Conservation (phyloP, 2,329 filamentous ascomycete genomes). For the Cladorrhinum sp. region DNA sequence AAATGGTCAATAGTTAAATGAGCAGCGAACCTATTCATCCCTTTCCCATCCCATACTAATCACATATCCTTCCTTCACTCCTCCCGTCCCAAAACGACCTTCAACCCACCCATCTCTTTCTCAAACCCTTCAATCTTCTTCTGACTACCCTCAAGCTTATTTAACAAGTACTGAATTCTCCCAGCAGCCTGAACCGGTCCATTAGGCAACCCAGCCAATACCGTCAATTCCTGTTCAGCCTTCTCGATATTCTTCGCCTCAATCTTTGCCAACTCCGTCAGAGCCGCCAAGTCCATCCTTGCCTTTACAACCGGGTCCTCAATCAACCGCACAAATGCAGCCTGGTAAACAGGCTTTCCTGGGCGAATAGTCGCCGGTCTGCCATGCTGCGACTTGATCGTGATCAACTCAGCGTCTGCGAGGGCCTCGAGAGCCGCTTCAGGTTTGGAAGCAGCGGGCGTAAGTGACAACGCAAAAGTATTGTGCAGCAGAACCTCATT, state of each 20-base stretch:
- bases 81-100: slow-evolving; percentile 60
- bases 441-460: slow-evolving; percentile 52
- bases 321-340: slow-evolving; percentile 72
- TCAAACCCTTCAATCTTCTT: slow-evolving; percentile 71
- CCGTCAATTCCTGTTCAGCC: slow-evolving; percentile 70
- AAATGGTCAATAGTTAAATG: neutral
- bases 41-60: neutral
- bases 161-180: slow-evolving; percentile 68
- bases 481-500: slow-evolving; percentile 79
- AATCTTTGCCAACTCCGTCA: slow-evolving; percentile 66
- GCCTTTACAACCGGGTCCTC: slow-evolving; percentile 70
- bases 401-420: slow-evolving; percentile 81
- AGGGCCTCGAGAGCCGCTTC: slow-evolving; percentile 77
- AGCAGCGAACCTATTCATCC: neutral
- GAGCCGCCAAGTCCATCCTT: slow-evolving; percentile 67
- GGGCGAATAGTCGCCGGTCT: slow-evolving; percentile 74
- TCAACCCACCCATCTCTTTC: slow-evolving; percentile 65
- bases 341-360: slow-evolving; percentile 80
- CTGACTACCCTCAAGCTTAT: slow-evolving; percentile 73
- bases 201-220: slow-evolving; percentile 68
- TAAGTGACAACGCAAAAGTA: slow-evolving; percentile 62
- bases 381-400: slow-evolving; percentile 68
- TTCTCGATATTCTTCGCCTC: slow-evolving; percentile 75
- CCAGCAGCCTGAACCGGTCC: slow-evolving; percentile 66
- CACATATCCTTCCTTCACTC: slow-evolving; percentile 1